Conservation (phyloP, 257 asterid species). For the Linaria vulgaris region DNA sequence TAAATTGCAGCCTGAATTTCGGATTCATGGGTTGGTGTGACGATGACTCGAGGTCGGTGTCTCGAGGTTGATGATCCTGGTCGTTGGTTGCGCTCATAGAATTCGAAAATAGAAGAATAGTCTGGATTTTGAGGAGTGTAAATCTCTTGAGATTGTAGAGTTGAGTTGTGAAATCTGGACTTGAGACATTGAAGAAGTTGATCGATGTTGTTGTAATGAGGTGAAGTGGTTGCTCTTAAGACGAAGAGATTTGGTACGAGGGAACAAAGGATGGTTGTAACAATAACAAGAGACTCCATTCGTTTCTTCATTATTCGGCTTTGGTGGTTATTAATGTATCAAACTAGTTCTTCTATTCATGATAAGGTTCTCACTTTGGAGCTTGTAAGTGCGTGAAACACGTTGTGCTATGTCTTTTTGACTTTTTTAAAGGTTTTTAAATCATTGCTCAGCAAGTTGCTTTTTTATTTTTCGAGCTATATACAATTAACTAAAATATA, state of each 20-base stretch:
- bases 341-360: background rate
- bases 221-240: conserved; percentile 21
- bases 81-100: conserved; percentile 15
- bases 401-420: too few species aligned
- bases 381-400: too few species aligned
- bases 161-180: conserved; percentile 19
- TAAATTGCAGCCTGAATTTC: conserved; percentile 30
- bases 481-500: too few species aligned
- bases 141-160: conserved; percentile 19
- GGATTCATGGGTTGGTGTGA: conserved; percentile 29
- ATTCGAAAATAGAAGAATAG: conserved; percentile 24
- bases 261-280: background rate
- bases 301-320: background rate
- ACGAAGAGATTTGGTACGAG: background rate
- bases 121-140: conserved; percentile 33
- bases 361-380: too few species aligned
- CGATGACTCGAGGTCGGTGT: conserved; percentile 26
- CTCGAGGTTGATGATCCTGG: background rate
- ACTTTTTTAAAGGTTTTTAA: too few species aligned
- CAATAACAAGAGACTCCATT: background rate
- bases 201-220: background rate
- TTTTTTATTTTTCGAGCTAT: too few species aligned
- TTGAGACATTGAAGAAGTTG: conserved; percentile 27
- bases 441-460: too few species aligned
- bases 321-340: background rate